phyloP scores from a whole-genome alignment of 2,329 filamentous ascomycete species.

The Penicillium crustosum region DNA sequence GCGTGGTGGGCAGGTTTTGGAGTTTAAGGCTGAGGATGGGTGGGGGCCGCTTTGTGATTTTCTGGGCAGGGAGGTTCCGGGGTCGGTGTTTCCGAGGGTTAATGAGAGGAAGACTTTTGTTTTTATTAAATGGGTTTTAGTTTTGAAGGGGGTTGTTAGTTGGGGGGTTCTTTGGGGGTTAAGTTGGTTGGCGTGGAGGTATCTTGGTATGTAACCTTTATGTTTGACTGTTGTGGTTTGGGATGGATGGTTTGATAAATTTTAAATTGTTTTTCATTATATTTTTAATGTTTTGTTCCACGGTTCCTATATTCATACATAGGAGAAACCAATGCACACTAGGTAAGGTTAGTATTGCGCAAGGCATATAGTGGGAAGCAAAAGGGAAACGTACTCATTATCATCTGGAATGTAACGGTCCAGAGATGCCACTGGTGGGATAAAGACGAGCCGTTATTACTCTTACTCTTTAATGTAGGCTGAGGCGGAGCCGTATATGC shows the following conservation, averaged over 20 bases:
- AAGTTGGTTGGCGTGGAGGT: conserved; percentile 3
- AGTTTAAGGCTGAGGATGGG: conserved; percentile 10
- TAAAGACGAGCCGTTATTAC: background rate
- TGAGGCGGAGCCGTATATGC: conserved; percentile 9
- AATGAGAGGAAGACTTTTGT: conserved; percentile 8
- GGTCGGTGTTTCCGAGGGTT: background rate
- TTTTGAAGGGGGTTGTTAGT: conserved; percentile 6
- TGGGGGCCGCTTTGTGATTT: conserved; percentile 11
- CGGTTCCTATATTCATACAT: background rate
- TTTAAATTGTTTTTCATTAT: background rate
- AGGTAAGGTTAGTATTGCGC: background rate
- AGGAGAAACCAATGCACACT: background rate
- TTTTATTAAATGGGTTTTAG: conserved; percentile 3
- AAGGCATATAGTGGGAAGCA: too few species aligned
- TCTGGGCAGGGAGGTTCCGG: conserved; percentile 1
- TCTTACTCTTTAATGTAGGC: background rate
- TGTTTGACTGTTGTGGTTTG: background rate
- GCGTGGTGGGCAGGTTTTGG: background rate
- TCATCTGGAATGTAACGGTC: background rate
- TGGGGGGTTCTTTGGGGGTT: conserved; percentile 3
- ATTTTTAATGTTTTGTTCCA: background rate
- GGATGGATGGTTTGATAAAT: background rate
- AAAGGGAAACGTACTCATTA: background rate
- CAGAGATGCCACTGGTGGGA: background rate
- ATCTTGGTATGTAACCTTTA: background rate